Evolutionary conservation across 1,139 yeast species (phyloP).

Genomic region (Sugiyamaella castrensis): DNA sequence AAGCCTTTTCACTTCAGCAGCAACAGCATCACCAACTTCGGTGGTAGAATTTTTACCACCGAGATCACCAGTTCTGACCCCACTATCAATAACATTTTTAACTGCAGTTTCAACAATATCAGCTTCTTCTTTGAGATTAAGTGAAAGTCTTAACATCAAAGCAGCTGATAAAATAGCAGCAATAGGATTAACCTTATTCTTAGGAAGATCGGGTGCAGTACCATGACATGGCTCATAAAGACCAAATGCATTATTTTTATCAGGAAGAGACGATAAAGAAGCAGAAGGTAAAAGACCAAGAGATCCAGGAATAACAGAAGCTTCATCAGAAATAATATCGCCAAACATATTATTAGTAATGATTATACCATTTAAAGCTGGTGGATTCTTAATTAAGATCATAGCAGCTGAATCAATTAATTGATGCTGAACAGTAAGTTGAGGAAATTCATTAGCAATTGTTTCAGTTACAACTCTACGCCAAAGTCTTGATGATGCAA

Average conservation of each 20-base stretch:
- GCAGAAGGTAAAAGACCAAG: constrained; percentile 95
- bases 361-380: constrained; percentile 83
- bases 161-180: constrained; percentile 88
- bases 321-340: constrained; percentile 96
- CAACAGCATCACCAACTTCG: constrained; percentile 94
- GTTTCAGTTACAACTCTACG: constrained; percentile 87
- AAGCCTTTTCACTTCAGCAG: constrained; percentile 62
- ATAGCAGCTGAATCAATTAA: constrained; percentile 97
- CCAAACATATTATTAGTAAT: constrained; percentile 97
- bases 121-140: constrained; percentile 79
- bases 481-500: constrained; percentile 96
- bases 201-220: constrained; percentile 90
- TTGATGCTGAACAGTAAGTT: constrained; percentile 81
- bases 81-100: constrained; percentile 70
- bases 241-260: constrained; percentile 89
- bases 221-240: constrained; percentile 98
- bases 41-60: constrained; percentile 74
- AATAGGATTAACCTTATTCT: constrained; percentile 86
- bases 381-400: constrained; percentile 90
- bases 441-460: constrained; percentile 84
- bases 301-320: constrained; percentile 96
- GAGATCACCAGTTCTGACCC: constrained; percentile 87
- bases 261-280: constrained; percentile 92
- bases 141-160: constrained; percentile 91
- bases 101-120: constrained; percentile 89